Percentiles rank a stretch among this genome's conserved stretches.
These are phyloP conservation scores for Globisporangium uncinulatum DNA, from an alignment of 352 stramenopile genomes.

Conservation along the genomic window DNA sequence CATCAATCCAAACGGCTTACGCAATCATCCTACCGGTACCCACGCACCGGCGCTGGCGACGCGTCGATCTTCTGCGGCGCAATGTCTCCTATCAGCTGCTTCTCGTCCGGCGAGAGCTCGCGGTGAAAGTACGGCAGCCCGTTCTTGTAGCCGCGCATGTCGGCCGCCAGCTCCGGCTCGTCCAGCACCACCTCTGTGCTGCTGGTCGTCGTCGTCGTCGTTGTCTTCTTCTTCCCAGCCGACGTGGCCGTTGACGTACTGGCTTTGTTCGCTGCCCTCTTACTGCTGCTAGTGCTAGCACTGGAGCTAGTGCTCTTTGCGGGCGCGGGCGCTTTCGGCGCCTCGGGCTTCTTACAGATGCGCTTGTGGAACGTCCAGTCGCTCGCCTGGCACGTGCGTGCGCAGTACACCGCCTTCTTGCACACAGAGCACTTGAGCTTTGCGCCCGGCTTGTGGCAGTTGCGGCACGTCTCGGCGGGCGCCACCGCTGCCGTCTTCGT, in stretches of 20 bases:
- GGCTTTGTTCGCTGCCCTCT: too few species aligned
- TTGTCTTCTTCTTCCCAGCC: slow-evolving; percentile 1
- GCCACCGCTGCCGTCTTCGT: slow-evolving; percentile 10
- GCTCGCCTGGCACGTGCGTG: slow-evolving; percentile 69
- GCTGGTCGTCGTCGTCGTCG: too few species aligned
- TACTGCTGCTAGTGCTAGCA: slow-evolving; percentile 1
- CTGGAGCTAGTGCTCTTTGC: not conserved
- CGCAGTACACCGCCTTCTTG: slow-evolving; percentile 83
- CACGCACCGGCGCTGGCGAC: slow-evolving; percentile 23
- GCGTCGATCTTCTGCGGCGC: slow-evolving; percentile 78
- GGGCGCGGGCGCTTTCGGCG: slow-evolving; percentile 38
- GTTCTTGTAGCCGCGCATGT: slow-evolving; percentile 82
- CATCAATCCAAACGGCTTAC: not conserved
- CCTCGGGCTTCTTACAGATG: slow-evolving; percentile 82
- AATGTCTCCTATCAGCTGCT: slow-evolving; percentile 95
- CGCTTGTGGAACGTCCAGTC: slow-evolving; percentile 87
- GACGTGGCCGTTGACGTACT: not conserved
- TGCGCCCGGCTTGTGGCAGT: slow-evolving; percentile 67
- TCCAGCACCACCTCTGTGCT: slow-evolving; percentile 57
- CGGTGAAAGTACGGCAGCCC: slow-evolving; percentile 95
- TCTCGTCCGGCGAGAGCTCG: slow-evolving; percentile 94
- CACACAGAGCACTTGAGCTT: slow-evolving; percentile 87
- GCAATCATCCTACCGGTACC: not conserved
- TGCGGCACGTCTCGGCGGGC: slow-evolving; percentile 45
- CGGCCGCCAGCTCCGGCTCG: slow-evolving; percentile 49